A percentile compares a stretch with the other conserved stretches of the same genome.
Evolutionary conservation across 1,284 basidiomycete genomes (phyloP).

Genomic region (Puccinia novopanici): DNA sequence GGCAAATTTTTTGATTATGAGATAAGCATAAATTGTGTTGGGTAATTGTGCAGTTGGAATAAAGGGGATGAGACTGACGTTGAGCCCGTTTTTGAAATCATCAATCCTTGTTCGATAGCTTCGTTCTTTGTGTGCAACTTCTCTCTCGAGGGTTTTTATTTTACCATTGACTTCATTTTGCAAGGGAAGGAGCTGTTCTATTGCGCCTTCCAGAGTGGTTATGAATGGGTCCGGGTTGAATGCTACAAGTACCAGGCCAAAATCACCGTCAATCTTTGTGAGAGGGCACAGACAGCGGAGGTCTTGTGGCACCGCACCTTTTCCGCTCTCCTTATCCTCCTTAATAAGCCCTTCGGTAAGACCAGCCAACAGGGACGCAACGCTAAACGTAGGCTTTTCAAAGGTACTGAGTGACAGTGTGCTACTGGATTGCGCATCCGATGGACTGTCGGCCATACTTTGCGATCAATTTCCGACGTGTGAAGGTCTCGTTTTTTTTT

Average conservation of each 20-base stretch:
- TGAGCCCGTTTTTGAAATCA: conserved; percentile 47
- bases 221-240: conserved; percentile 52
- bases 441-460: conserved; percentile 1
- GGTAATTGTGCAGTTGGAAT: not conserved
- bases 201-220: conserved; percentile 39
- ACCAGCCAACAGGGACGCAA: conserved; percentile 39
- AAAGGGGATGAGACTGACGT: conserved; percentile 19
- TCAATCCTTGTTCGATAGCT: conserved; percentile 48
- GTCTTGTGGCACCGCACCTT: conserved; percentile 31
- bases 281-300: not conserved
- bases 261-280: conserved; percentile 5
- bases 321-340: conserved; percentile 46
- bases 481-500: too few relatives aligned
- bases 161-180: conserved; percentile 29
- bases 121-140: conserved; percentile 47
- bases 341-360: conserved; percentile 50
- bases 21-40: not conserved
- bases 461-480: not conserved
- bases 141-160: conserved; percentile 43
- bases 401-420: conserved; percentile 39
- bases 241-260: conserved; percentile 25
- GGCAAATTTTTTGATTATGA: too few relatives aligned
- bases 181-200: conserved; percentile 47
- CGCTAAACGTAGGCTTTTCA: conserved; percentile 45
- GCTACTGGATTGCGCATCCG: conserved; percentile 9